Evolutionary conservation across 129 eudicot genomes (phyloP), one percentile per base, ranked within the genome.

Genomic region (Erigeron canadensis): DNA sequence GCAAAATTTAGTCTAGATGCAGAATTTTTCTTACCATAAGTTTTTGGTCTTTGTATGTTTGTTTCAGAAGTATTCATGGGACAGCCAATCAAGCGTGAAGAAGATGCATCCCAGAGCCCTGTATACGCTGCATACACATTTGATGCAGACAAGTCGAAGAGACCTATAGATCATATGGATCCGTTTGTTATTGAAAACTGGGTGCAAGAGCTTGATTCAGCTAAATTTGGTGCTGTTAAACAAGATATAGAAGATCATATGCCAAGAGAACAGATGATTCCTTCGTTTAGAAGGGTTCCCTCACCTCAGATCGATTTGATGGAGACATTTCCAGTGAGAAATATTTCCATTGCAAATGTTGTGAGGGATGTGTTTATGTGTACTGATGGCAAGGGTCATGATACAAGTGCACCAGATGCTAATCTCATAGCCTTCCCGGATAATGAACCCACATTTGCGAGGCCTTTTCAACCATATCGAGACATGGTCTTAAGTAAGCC

Each of bases 281-380:
- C 61, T 56, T 56, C 10, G 8, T 56, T 8, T 19, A 18, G 62
- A 56, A 56, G 5, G 4, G 4, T 2, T 10, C 5, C 62, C 5
- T 4, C 38, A 56, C 7, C 19, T 56, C 62, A 19, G 22, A 18
- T 22, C 10, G 62, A 56, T 56, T 8, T 56, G 18, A 61, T 1
- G 66, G 19, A 10, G 10, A 61, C 58, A 0, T n/a, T 11, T 34
- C 45, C 21, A 11, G 66, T 61, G 44, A 61, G 34, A 42, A 42
- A 61, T 23, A 17, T 61, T 34, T 61, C 19, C 66, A 15, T 10
- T 61, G 66, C 66, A 61, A 61, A 15, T 37, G 21, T 0, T 61
- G 66, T 61, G 66, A 61, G 44, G 66, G 21, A 37, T 37, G 18
- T 61, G 66, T 12, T 61, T 34, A 61, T 61, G 66, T 61, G 58